Evolutionary conservation across 2,329 filamentous ascomycete species (phyloP), one percentile per base, ranked within the genome.

Genomic region (Huntiella omanensis): DNA sequence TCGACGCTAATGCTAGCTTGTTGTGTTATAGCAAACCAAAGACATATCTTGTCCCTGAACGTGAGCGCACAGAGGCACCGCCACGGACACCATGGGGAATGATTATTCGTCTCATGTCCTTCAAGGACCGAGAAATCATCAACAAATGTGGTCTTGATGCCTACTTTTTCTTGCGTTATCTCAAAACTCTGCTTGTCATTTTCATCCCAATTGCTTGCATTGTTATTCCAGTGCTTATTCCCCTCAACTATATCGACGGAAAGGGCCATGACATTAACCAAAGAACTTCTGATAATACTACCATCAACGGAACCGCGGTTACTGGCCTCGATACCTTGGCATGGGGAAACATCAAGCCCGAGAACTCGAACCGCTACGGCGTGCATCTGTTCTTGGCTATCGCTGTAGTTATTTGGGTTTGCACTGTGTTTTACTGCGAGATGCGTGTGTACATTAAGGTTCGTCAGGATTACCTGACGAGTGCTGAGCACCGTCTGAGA

Each of bases 91-190:
- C 69, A 34, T 65, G 70, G 58, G 64, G 64, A 11, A 60, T 78
- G 49, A 52, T 75, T 54, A 57, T 71, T 61, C 58, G 65, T 66
- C 52, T 93, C 69, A 68, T 83, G 64, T 60, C 77, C 65, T 64
- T 83, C 64, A 60, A 75, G 67, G 72, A 83, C 51, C 70, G 83
- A 10, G 84, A 93, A 54, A 76, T 98, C 54, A 93, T 98, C 55
- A 80, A 88, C 45, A 93, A 95, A 61, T 95, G 88, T 54, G 91
- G 91, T 13, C 73, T 98, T 7, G 91, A 98, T 59, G 86, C 88
- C 56, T 98, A 94, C 64, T 94, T 96, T 66, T 98, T 98, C 60
- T 70, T 98, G 1, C 82, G 92, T 51, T 98, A 94, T 57, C 72
- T 76, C 11, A 73, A 73, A 53, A 72, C 57, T 60, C 74, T 96